Evolutionary conservation across 1,284 basidiomycete genomes (phyloP), one percentile per base, ranked within the genome.

Genomic region (Pyrrhoderma lamaoense): DNA sequence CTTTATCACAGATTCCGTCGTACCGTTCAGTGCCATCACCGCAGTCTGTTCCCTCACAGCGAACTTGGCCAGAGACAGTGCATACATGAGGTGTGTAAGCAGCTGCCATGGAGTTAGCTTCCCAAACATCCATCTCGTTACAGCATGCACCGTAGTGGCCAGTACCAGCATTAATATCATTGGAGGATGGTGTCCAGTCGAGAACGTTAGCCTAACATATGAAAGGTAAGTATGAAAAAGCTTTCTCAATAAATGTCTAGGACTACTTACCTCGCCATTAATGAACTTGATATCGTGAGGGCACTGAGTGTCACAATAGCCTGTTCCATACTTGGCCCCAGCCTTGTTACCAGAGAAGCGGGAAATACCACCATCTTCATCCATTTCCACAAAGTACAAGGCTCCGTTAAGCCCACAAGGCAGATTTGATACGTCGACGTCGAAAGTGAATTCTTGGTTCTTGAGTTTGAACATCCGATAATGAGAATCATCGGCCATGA

Each of bases 261-360:
- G 40, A 45, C 13, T 22, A 56, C 67, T 51, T 58, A 76, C 76
- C 67, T 67, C 60, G 54, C 77, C 76, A 61, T 73, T 70, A 60
- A 78, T 76, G 63, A 76, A 77, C 62, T 77, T 79, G 63, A 78
- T 67, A 55, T 77, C 75, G 14, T 70, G 69, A 2, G 77, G 76
- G 68, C 77, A 80, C 61, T 80, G 76, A 8, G 77, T 70, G 61
- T 78, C 76, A 60, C 75, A 79, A 65, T 78, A 77, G 5, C 76
- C 75, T 43, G 76, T 77, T 51, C 76, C 76, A 62, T 75, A 78
- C 60, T 71, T 72, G 55, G 75, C 74, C 57, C 76, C 77, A 49
- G 76, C 76, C 67, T 72, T 76, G 71, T 80, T 80, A 60, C 58
- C 67, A 11, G 76, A 56, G 65, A 65, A 74, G 53, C 68, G 69